Evolutionary conservation across 1,284 basidiomycete genomes (phyloP), one percentile per base, ranked within the genome.

Genomic region (Hemileia vastatrix): DNA sequence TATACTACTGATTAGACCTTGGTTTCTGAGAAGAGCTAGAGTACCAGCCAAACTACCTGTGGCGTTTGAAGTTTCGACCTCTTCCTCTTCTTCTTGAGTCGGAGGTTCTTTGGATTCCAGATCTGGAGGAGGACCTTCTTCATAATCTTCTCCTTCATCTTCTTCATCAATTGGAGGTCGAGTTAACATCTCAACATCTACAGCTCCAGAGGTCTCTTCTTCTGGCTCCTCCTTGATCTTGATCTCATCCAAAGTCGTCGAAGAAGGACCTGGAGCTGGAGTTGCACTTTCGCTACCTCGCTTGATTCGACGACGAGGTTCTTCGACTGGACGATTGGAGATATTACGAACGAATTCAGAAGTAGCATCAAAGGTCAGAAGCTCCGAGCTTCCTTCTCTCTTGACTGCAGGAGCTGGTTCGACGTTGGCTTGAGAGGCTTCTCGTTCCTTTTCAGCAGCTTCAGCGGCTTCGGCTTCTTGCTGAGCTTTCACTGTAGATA

Each of bases 331-430:
- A n/a, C n/a, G n/a, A n/a, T n/a, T n/a, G n/a, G 84, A 84, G 67
- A 98, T 90, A 45, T 88, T 85, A 11, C 92, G 84, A 19, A 97
- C 89, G 70, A 98, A 98, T 75, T 97, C 93, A 15, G 90, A 90
- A 0, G 94, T 98, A 70, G 95, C 92, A 74, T 98, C 93, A 65
- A 98, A 93, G 0, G 87, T 88, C 33, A 98, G 80, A 23, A 57
- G 36, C 57, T 71, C 24, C 55, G 63, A 19, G 64, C 65, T 8
- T 27, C 65, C 13, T 31, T 48, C 51, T 27, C 51, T 53, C 0
- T 24, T 43, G n/a, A 43, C 32, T 11, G 27, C 33, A 15, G 27
- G 33, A 40, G 21, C 57, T 15, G 18, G 40, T 43, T 61, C 61
- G 11, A 19, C 40, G 6, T 57, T 56, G 0, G 64, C 66, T 43